Conservation (phyloP, 2,329 filamentous ascomycete species). For the Alternaria gansuensis region DNA sequence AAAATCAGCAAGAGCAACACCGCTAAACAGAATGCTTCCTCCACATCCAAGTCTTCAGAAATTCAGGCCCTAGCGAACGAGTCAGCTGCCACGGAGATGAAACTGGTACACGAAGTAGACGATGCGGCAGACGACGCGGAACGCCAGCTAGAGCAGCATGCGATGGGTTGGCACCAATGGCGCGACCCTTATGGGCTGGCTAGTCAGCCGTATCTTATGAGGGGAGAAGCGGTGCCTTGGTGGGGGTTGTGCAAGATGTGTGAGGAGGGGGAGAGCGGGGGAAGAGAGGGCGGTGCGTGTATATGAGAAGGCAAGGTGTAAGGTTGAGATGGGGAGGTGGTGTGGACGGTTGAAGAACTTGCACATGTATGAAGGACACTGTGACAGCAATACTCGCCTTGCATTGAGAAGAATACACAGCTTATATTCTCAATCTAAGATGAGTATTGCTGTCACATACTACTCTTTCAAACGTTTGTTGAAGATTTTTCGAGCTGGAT, state of each 20-base stretch:
- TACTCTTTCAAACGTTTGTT: neutral
- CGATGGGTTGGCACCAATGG: neutral
- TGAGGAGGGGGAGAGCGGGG: neutral
- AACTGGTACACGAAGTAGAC: neutral
- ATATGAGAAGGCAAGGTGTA: neutral
- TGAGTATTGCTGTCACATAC: neutral
- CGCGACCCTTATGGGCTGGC: conserved; percentile 5
- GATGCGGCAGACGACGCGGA: neutral
- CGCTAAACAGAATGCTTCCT: neutral
- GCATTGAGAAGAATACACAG: neutral
- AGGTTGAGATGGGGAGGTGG: neutral
- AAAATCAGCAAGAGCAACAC: neutral
- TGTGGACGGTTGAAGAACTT: neutral
- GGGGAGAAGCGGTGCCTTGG: neutral
- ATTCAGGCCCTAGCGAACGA: neutral
- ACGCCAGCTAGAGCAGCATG: neutral
- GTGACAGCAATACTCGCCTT: neutral
- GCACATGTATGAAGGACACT: neutral
- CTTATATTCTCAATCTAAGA: neutral
- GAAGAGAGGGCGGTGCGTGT: neutral
- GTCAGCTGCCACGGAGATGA: neutral
- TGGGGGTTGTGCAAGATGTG: neutral
- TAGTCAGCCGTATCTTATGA: conserved; percentile 1
- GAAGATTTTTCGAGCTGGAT: neutral
- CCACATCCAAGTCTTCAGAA: neutral